Conservation (phyloP, 305 asterid species). For the Solanum hybrid region DNA sequence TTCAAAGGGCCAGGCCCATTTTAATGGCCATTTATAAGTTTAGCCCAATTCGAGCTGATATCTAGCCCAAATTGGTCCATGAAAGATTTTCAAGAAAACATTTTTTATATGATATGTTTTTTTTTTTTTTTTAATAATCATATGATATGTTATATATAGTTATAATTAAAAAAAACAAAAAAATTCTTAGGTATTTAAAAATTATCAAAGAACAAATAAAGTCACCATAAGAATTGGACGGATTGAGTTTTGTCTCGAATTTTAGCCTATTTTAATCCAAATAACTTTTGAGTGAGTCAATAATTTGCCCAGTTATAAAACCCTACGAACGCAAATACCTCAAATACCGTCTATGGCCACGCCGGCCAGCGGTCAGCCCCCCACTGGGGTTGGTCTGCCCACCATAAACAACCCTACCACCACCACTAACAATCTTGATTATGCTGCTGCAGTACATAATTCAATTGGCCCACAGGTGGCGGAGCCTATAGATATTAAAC, state of each 20-base stretch:
- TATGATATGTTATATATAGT: background rate
- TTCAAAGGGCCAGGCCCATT: background rate
- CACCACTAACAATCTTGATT: too few relatives aligned
- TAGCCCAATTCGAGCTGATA: background rate
- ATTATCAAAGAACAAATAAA: background rate
- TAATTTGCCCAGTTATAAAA: background rate
- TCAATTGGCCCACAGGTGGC: too few relatives aligned
- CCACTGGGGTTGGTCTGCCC: too few relatives aligned
- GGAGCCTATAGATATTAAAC: too few relatives aligned
- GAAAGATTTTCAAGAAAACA: background rate
- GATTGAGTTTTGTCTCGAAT: background rate
- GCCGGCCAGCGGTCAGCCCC: too few relatives aligned
- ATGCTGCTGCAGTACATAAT: too few relatives aligned
- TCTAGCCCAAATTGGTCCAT: background rate
- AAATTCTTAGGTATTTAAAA: background rate
- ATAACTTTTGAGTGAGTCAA: background rate
- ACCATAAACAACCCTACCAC: too few relatives aligned
- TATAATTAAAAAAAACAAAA: background rate
- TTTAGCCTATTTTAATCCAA: background rate
- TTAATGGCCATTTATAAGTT: background rate
- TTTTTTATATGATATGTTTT: background rate
- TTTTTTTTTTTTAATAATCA: too few relatives aligned
- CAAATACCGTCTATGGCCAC: too few relatives aligned
- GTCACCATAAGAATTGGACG: background rate
- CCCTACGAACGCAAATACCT: too few relatives aligned